phyloP scores from a whole-genome alignment of 768 basidiomycete genomes.

The Lactarius vividus region DNA sequence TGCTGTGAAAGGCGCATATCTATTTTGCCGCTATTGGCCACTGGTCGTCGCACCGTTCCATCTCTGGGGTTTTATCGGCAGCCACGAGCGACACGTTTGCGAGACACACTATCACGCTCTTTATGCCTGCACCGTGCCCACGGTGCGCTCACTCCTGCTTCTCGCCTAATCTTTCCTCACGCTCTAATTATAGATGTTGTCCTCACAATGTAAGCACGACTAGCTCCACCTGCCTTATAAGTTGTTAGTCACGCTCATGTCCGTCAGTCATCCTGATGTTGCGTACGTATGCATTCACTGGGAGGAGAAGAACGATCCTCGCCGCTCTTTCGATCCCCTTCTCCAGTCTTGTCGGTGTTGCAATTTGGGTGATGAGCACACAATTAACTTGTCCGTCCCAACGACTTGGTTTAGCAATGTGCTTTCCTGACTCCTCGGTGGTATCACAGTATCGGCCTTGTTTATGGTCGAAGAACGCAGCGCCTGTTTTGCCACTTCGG shows the following conservation, averaged over 20 bases:
- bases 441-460: slow-evolving; percentile 10
- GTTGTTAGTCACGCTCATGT: neutral
- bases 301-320: slow-evolving; percentile 6
- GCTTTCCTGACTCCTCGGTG: neutral
- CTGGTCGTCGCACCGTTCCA: slow-evolving; percentile 17
- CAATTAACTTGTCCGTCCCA: slow-evolving; percentile 9
- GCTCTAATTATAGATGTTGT: slow-evolving; percentile 8
- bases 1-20: slow-evolving; percentile 18
- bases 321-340: slow-evolving; percentile 8
- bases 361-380: slow-evolving; percentile 15
- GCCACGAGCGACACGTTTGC: slow-evolving; percentile 11
- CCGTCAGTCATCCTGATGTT: slow-evolving; percentile 24
- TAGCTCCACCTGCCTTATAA: neutral
- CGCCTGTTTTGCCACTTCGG: slow-evolving; percentile 19
- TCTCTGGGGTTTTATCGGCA: slow-evolving; percentile 15
- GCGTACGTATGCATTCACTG: slow-evolving; percentile 25
- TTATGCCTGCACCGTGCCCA: slow-evolving; percentile 15
- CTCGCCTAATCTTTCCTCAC: neutral
- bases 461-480: slow-evolving; percentile 2
- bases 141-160: slow-evolving; percentile 8
- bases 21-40: slow-evolving; percentile 26
- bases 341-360: slow-evolving; percentile 3
- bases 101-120: slow-evolving; percentile 6
- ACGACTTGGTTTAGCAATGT: neutral
- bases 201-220: slow-evolving; percentile 17